phyloP scores from a whole-genome alignment of 1,139 yeast species.

The Sugiyamaella japonica region DNA sequence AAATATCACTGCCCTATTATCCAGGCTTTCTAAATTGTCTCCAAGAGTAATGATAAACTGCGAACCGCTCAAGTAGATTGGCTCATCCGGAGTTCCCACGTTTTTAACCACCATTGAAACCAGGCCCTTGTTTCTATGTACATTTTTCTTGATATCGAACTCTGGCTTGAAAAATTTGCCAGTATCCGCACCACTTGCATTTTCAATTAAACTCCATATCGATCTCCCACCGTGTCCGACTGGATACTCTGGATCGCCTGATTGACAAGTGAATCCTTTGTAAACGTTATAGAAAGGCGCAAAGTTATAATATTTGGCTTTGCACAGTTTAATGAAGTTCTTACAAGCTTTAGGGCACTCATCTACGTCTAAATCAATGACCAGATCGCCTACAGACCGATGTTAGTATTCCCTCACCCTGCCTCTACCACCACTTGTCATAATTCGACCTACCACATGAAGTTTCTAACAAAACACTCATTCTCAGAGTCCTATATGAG shows the following conservation, averaged over 20 bases:
- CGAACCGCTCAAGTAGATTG: conserved; percentile 33
- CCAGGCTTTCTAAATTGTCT: conserved; percentile 29
- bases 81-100: conserved; percentile 4
- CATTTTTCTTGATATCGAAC: conserved; percentile 24
- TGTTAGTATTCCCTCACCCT: too few species aligned
- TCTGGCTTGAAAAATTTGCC: conserved; percentile 27
- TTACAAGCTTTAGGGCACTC: conserved; percentile 45
- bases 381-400: conserved; percentile 46
- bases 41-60: conserved; percentile 39
- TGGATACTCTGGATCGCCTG: conserved; percentile 55
- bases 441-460: conserved; percentile 51
- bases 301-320: conserved; percentile 53
- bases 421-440: not conserved
- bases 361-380: conserved; percentile 51
- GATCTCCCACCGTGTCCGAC: conserved; percentile 40
- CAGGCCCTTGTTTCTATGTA: conserved; percentile 41
- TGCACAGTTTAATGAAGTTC: conserved; percentile 58
- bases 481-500: conserved; percentile 27
- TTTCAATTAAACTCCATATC: conserved; percentile 40
- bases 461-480: conserved; percentile 64
- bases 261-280: conserved; percentile 43
- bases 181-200: conserved; percentile 27
- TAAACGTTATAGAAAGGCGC: conserved; percentile 50
- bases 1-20: conserved; percentile 40
- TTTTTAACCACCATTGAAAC: conserved; percentile 42